phyloP scores from a whole-genome alignment of 1,284 basidiomycete genomes.

The Sporisorium scitamineum region DNA sequence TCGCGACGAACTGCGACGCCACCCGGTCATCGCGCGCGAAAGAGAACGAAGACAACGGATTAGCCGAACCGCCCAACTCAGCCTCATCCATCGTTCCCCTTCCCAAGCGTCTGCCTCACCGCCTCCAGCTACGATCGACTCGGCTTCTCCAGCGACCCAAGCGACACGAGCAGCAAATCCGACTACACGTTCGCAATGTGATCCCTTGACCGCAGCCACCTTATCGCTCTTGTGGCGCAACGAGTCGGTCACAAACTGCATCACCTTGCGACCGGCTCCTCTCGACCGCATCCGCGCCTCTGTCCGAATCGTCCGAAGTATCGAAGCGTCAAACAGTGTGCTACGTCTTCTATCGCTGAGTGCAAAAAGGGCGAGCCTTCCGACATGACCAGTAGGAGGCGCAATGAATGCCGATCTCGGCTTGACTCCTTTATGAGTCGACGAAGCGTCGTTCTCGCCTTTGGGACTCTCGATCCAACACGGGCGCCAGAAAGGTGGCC shows the following conservation, averaged over 20 bases:
- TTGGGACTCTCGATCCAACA: constrained; percentile 7
- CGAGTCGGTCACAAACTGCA: constrained; percentile 57
- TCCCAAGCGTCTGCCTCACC: background rate
- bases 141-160: constrained; percentile 56
- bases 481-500: constrained; percentile 36
- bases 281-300: constrained; percentile 36
- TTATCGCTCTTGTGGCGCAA: constrained; percentile 46
- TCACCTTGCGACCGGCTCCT: constrained; percentile 46
- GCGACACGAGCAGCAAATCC: constrained; percentile 63
- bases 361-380: constrained; percentile 53
- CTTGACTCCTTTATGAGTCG: constrained; percentile 1
- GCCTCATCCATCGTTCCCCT: constrained; percentile 8
- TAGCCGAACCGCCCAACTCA: constrained; percentile 46
- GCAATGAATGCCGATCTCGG: constrained; percentile 6
- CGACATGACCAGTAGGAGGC: constrained; percentile 55
- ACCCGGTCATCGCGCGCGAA: constrained; percentile 63
- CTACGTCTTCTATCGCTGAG: constrained; percentile 47
- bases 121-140: constrained; percentile 16
- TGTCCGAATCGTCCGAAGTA: constrained; percentile 19
- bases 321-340: constrained; percentile 30
- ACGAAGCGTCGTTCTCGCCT: background rate
- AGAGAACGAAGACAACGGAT: constrained; percentile 54
- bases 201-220: constrained; percentile 62
- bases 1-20: constrained; percentile 28
- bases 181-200: constrained; percentile 61